Conservation (phyloP, 1,139 yeast species). For the Suhomyces guaymorum region DNA sequence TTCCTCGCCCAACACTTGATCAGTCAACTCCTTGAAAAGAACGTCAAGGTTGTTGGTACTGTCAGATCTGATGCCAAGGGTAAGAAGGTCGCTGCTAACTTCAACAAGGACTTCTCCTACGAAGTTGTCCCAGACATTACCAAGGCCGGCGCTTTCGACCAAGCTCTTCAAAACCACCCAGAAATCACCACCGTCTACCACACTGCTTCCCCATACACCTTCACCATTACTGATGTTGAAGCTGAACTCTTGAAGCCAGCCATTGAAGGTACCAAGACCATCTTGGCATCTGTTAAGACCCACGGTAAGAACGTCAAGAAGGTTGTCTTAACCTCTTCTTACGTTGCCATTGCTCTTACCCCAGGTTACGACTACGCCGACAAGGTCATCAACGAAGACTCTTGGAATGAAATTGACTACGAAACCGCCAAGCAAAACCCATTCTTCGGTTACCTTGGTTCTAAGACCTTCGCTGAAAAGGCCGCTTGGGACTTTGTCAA, state of each 20-base stretch:
- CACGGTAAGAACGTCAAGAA: constrained; percentile 22
- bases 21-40: too few relatives aligned
- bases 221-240: constrained; percentile 27
- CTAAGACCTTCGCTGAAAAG: constrained; percentile 53
- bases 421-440: constrained; percentile 31
- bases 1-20: too few relatives aligned
- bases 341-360: constrained; percentile 17
- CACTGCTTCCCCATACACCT: constrained; percentile 38
- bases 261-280: constrained; percentile 34
- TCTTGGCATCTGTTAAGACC: constrained; percentile 27
- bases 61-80: constrained; percentile 38
- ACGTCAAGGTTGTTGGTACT: constrained; percentile 40
- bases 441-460: constrained; percentile 36
- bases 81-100: constrained; percentile 22
- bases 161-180: constrained; percentile 28
- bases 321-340: constrained; percentile 25
- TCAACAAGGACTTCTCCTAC: constrained; percentile 25
- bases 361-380: neutral
- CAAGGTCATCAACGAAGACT: constrained; percentile 29
- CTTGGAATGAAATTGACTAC: constrained; percentile 43
- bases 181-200: constrained; percentile 30
- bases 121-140: constrained; percentile 31
- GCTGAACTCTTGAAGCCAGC: constrained; percentile 37
- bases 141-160: constrained; percentile 31
- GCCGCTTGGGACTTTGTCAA: constrained; percentile 55